Base-by-base conservation (phyloP, 371 early-diverging fungal species). In the Conidiobolus incongruus region DNA sequence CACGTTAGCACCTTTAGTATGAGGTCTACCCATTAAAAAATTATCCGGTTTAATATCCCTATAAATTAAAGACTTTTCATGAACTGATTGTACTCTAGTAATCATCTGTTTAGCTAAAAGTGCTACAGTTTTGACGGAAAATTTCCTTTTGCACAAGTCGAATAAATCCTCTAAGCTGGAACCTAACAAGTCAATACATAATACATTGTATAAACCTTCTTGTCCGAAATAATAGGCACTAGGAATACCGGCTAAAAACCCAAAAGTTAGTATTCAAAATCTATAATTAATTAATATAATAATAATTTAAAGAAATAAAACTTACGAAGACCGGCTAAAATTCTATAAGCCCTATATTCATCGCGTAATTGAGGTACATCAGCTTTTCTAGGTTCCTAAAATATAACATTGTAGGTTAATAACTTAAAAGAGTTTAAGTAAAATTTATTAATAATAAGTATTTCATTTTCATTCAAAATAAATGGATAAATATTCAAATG, bases 141-240 rank as follows among this genome's bases (percentile, higher is more conserved):
- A 99, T 62, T 86, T 86, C 52, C 96, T 79, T 47, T 85, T 80
- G 66, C 95, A 92, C 60, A 86, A 89, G 62, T 90, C 90, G 71
- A 99, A 99, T 38, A 99, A 69, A 61, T 98, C 95, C 58, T 99
- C 98, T 47, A 99, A 66, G 44, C 85, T 84, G 20, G 94, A 94
- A 31, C 99, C 99, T 26, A 99, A 73, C 28, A 99, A 75, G 62
- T 99, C 99, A 53, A 99, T 82, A n/a, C 97, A 88, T 89, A 95
- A 80, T 56, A 85, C 83, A 66, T 85, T 81, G 66, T 84, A 93
- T 50, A 92, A 90, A 45, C 74, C 66, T 63, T 92, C 93, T 26
- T 75, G 68, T 43, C 94, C 91, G 60, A 77, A 94, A 74, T 81
- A 81, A 52, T 87, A 76, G 24, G 92, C 83, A 61, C 85, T 86